phyloP scores from a whole-genome alignment of 768 basidiomycete species.

The Lentinula sp. region DNA sequence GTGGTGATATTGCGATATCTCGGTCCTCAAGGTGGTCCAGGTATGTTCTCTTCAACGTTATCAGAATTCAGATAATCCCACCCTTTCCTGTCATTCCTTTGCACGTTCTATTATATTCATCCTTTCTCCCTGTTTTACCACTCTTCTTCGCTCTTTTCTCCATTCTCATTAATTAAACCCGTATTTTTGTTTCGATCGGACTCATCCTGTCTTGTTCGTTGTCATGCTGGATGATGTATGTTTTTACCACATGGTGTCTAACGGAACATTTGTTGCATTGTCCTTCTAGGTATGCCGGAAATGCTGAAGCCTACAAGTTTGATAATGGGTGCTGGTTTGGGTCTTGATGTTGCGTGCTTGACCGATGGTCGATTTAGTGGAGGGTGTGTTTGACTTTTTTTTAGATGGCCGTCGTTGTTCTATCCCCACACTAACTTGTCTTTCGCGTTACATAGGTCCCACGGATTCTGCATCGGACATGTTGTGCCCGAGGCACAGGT shows the following conservation, averaged over 20 bases:
- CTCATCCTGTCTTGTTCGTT: conserved; percentile 1
- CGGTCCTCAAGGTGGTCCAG: conserved; percentile 95
- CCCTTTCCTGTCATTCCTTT: not conserved
- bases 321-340: conserved; percentile 98
- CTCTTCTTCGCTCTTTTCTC: not conserved
- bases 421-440: conserved; percentile 8
- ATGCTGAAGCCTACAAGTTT: conserved; percentile 98
- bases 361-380: conserved; percentile 98
- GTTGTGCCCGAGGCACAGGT: conserved; percentile 95
- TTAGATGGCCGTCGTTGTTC: conserved; percentile 2
- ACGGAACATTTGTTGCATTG: conserved; percentile 5
- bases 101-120: conserved; percentile 4
- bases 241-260: not conserved
- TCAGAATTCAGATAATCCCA: not conserved
- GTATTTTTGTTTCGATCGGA: not conserved
- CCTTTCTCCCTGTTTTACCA: conserved; percentile 1
- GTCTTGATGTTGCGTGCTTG: conserved; percentile 91
- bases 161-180: not conserved
- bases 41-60: conserved; percentile 19
- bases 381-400: conserved; percentile 54
- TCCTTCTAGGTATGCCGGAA: conserved; percentile 81
- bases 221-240: not conserved
- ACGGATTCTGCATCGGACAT: conserved; percentile 96
- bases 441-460: conserved; percentile 54
- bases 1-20: conserved; percentile 94